These are phyloP conservation scores for Amanita inopinata DNA, from an alignment of 768 basidiomycete genomes.

Conservation along the genomic window DNA sequence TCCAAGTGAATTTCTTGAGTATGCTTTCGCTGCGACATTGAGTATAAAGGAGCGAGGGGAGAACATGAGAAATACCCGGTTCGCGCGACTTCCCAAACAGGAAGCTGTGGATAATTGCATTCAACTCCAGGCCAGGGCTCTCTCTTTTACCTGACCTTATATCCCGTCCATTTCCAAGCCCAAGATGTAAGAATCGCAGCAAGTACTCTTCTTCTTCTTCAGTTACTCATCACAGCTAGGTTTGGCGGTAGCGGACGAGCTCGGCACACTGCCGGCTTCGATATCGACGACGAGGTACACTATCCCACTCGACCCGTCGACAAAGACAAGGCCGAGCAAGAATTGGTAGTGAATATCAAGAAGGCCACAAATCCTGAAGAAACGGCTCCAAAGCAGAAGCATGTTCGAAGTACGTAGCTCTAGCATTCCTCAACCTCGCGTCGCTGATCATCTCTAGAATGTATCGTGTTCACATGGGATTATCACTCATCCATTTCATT, in stretches of 20 bases:
- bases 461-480: slow-evolving; percentile 99
- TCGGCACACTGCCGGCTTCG: slow-evolving; percentile 37
- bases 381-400: slow-evolving; percentile 97
- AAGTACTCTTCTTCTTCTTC: not conserved
- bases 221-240: slow-evolving; percentile 19
- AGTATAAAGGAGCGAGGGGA: not conserved
- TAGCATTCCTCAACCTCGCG: slow-evolving; percentile 6
- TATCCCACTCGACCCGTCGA: slow-evolving; percentile 97
- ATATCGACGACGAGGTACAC: slow-evolving; percentile 78
- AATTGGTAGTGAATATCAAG: slow-evolving; percentile 92
- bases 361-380: slow-evolving; percentile 96
- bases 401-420: slow-evolving; percentile 80
- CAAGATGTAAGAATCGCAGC: slow-evolving; percentile 1
- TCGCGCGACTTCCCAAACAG: slow-evolving; percentile 1
- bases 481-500: slow-evolving; percentile 97
- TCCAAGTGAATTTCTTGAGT: not conserved
- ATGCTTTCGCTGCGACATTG: too few relatives aligned
- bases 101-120: not conserved
- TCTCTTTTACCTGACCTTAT: not conserved
- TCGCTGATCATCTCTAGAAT: slow-evolving; percentile 46
- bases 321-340: slow-evolving; percentile 95
- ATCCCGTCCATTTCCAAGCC: not conserved
- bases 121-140: not conserved
- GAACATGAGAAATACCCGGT: too few relatives aligned
- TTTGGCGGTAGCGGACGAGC: slow-evolving; percentile 27